Base-by-base conservation (phyloP, 371 early-diverging fungal genomes). In the Apophysomyces trapeziformis region DNA sequence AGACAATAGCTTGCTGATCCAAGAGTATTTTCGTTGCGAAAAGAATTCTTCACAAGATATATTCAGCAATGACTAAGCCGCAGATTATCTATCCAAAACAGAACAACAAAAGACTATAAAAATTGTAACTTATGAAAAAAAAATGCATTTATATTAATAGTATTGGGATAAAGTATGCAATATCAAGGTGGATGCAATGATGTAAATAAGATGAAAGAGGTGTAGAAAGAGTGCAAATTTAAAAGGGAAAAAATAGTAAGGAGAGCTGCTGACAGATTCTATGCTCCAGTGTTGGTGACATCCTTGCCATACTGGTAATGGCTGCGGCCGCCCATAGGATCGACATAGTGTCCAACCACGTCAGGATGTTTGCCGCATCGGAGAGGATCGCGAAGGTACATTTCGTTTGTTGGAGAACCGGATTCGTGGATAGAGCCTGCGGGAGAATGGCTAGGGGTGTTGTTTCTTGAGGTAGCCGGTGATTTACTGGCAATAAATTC, bases 251-350 rank as follows among this genome's bases (percentile, higher is more conserved):
- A 21, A 1, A 18, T n/a, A 0, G 21, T 21, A n/a, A 8, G 21
- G n/a, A 26, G 21, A 21, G 21, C 21, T 18, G 21, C 1, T 50
- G 46, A 45, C 16, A 12, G 13, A 12, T 7, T 45, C 70, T 71
- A 75, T 8, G 75, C 75, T 37, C 75, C 75, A 38, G 72, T 75
- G 60, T 68, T 66, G 62, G 72, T 75, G 37, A 68, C 66, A 60
- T 75, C 75, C 56, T 32, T 60, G 38, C 77, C 63, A 58, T 58
- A 60, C 36, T 68, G 59, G 37, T 68, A 68, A 12, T 63, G 46
- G 41, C 69, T 61, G 41, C 69, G 70, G 9, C 67, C 71, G 39
- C 78, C 75, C 81, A 80, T 80, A 13, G 81, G 81, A 66, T 80
- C 81, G 45, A 73, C 60, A 35, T 66, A 80, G 18, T 38, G 35